Percentiles rank a stretch among this genome's conserved stretches.
phyloP scores from a whole-genome alignment of 1,284 basidiomycete species.

The Ceratobasidium sp. region DNA sequence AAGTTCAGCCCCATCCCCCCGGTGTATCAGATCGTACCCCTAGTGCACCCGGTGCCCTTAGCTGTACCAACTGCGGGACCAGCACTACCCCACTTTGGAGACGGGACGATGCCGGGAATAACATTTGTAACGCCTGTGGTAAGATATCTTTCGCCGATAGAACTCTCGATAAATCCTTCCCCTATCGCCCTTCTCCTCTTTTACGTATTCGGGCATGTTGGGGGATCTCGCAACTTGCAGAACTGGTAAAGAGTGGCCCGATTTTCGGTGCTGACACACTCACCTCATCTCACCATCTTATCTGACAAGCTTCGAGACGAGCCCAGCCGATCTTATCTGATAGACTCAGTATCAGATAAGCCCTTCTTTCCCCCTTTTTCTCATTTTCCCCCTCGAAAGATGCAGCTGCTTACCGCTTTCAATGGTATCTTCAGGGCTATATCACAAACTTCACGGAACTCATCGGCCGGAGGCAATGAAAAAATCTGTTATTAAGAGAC shows the following conservation, averaged over 20 bases:
- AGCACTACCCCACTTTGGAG: conserved; percentile 94
- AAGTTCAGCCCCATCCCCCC: conserved; percentile 13
- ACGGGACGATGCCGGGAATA: conserved; percentile 90
- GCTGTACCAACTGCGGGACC: conserved; percentile 90
- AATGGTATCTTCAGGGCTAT: conserved; percentile 69
- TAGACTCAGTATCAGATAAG: conserved; percentile 35
- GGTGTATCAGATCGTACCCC: conserved; percentile 48
- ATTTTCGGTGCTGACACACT: background rate
- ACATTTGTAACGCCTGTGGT: conserved; percentile 93
- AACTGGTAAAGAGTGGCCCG: conserved; percentile 5
- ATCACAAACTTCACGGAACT: conserved; percentile 97
- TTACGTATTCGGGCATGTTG: conserved; percentile 13
- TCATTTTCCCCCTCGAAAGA: conserved; percentile 3
- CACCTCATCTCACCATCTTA: conserved; percentile 10
- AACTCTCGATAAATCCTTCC: conserved; percentile 4
- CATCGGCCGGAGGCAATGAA: conserved; percentile 98
- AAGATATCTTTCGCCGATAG: conserved; percentile 53
- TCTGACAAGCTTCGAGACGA: conserved; percentile 19
- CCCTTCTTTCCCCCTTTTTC: conserved; percentile 20
- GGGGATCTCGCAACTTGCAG: background rate
- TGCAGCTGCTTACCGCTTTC: conserved; percentile 40
- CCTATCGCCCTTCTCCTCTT: conserved; percentile 18
- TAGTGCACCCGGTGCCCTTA: conserved; percentile 74
- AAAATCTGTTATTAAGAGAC: conserved; percentile 96
- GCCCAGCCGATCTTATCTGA: conserved; percentile 31